Conservation (phyloP, 192 early-diverging fungal species). For the Coemansia sp. region DNA sequence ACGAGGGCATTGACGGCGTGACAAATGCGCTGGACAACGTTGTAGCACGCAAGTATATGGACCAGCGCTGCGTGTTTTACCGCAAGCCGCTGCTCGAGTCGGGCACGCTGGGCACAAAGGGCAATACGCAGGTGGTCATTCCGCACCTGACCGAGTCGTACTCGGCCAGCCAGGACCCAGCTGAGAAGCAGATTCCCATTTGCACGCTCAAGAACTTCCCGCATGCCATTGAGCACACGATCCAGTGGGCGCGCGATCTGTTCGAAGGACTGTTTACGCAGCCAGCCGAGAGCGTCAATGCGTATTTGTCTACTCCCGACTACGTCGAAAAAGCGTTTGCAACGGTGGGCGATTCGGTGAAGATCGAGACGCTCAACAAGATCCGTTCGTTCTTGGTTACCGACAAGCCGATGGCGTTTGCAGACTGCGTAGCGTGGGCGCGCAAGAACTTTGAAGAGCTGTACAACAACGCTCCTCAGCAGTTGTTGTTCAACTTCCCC, state of each 20-base stretch:
- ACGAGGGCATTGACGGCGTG: constrained; percentile 82
- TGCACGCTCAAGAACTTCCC: constrained; percentile 92
- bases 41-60: constrained; percentile 95
- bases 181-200: constrained; percentile 91
- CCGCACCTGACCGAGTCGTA: constrained; percentile 97
- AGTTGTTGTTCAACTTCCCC: constrained; percentile 97
- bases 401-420: constrained; percentile 81
- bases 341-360: constrained; percentile 66
- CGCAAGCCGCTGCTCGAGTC: constrained; percentile 94
- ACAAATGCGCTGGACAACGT: constrained; percentile 99
- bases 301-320: constrained; percentile 84
- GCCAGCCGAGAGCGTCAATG: constrained; percentile 92
- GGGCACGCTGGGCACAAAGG: constrained; percentile 98
- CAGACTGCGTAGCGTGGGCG: constrained; percentile 92
- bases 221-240: constrained; percentile 83
- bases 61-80: constrained; percentile 94
- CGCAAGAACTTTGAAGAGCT: constrained; percentile 90
- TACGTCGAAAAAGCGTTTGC: constrained; percentile 74
- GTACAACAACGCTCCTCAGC: constrained; percentile 88
- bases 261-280: constrained; percentile 93
- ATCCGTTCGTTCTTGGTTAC: constrained; percentile 75
- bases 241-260: constrained; percentile 95
- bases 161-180: constrained; percentile 96
- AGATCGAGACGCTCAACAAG: constrained; percentile 74
- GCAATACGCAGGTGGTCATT: constrained; percentile 97